These are phyloP conservation scores for Leccinum ochraceum DNA, from an alignment of 768 basidiomycete genomes.

Conservation along the genomic window DNA sequence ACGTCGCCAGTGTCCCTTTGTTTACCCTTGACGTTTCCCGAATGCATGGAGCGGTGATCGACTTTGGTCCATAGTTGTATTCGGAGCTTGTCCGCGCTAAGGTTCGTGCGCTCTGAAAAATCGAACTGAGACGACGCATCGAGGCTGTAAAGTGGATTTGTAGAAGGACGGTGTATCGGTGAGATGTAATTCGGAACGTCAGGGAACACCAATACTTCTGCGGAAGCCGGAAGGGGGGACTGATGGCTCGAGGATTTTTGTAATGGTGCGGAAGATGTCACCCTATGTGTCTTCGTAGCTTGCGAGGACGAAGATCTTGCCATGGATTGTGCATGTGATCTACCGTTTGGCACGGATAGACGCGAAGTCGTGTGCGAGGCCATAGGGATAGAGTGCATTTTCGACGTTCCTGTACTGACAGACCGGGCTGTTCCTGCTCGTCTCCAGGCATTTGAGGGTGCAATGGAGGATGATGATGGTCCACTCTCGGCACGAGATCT, in stretches of 20 bases:
- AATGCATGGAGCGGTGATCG: conserved; percentile 14
- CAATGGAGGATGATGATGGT: conserved; percentile 13
- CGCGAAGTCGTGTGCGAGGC: conserved; percentile 13
- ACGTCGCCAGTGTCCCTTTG: conserved; percentile 38
- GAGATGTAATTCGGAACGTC: conserved; percentile 71
- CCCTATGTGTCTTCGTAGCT: conserved; percentile 22
- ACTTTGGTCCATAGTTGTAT: conserved; percentile 62
- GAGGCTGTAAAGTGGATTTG: conserved; percentile 72
- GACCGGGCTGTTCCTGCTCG: conserved; percentile 13
- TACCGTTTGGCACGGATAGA: conserved; percentile 17
- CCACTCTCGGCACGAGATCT: conserved; percentile 31
- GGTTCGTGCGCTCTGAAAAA: conserved; percentile 55
- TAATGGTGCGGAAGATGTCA: conserved; percentile 26
- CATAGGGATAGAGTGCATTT: conserved; percentile 13
- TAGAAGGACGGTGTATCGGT: conserved; percentile 77
- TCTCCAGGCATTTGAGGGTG: conserved; percentile 7
- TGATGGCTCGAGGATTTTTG: conserved; percentile 29
- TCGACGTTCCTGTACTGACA: conserved; percentile 18
- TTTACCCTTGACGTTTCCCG: conserved; percentile 44
- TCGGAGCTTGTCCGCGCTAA: conserved; percentile 51
- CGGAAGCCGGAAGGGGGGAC: conserved; percentile 21
- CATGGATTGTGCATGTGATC: conserved; percentile 18
- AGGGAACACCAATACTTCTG: conserved; percentile 15
- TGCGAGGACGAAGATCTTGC: conserved; percentile 19
- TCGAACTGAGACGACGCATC: conserved; percentile 52